These are phyloP conservation scores for Ogataea nakhonphanomensis DNA, from an alignment of 805 yeast species.

Conservation along the genomic window DNA sequence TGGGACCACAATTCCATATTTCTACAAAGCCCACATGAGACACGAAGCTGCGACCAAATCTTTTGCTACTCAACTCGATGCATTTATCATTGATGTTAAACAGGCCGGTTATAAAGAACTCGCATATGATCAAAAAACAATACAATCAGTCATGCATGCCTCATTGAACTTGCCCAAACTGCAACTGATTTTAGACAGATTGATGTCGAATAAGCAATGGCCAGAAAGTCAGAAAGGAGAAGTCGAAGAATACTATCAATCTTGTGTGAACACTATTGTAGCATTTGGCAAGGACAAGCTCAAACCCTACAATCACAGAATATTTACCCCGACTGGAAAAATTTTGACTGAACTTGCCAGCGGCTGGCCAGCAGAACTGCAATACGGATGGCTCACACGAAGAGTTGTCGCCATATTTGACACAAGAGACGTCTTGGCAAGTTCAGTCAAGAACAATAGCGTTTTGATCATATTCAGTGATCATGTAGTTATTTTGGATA, in stretches of 20 bases:
- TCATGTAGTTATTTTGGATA: conserved; percentile 59
- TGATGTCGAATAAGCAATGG: conserved; percentile 51
- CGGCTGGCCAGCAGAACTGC: conserved; percentile 84
- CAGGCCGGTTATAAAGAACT: conserved; percentile 23
- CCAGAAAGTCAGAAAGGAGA: conserved; percentile 25
- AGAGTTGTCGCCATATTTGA: conserved; percentile 76
- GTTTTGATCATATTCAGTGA: conserved; percentile 81
- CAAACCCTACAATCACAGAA: conserved; percentile 55
- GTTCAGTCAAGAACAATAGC: conserved; percentile 38
- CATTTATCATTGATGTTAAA: conserved; percentile 39
- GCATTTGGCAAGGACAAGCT: conserved; percentile 68
- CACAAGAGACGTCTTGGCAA: conserved; percentile 26
- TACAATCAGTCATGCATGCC: conserved; percentile 62
- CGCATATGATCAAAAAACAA: conserved; percentile 45
- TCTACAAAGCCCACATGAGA: conserved; percentile 87
- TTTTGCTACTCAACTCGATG: conserved; percentile 46
- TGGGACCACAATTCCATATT: conserved; percentile 81
- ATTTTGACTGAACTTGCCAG: conserved; percentile 78
- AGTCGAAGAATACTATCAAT: conserved; percentile 43
- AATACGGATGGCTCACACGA: conserved; percentile 84
- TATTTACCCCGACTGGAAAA: conserved; percentile 90
- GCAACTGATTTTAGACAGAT: conserved; percentile 63
- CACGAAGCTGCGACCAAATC: conserved; percentile 88
- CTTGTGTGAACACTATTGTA: conserved; percentile 64
- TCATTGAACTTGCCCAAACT: conserved; percentile 69